Percentiles rank a stretch among this genome's conserved stretches.
phyloP scores from a whole-genome alignment of 129 eudicot species.

The Saposhnikovia divaricata region DNA sequence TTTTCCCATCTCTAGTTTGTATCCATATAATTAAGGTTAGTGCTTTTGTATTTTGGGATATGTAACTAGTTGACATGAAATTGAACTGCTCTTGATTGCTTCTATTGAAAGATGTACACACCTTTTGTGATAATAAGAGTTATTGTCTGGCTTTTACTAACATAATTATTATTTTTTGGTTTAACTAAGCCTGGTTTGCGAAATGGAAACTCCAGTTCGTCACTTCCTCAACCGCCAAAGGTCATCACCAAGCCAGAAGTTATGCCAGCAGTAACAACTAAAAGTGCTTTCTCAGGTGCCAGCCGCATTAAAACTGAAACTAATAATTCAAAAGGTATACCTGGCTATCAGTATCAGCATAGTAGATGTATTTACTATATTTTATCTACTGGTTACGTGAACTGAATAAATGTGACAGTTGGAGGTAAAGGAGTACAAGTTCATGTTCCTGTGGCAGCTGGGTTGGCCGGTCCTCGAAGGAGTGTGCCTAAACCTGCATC shows the following conservation, averaged over 20 bases:
- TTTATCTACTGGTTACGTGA: neutral
- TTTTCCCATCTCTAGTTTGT: neutral
- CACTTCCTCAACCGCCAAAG: conserved; percentile 40
- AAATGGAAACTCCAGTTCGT: conserved; percentile 29
- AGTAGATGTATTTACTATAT: neutral
- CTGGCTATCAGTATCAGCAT: conserved; percentile 12
- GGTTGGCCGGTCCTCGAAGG: conserved; percentile 36
- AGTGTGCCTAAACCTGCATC: conserved; percentile 44
- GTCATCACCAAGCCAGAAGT: conserved; percentile 12
- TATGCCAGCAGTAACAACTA: conserved; percentile 27
- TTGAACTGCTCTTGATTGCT: neutral
- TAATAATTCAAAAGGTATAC: conserved; percentile 23
- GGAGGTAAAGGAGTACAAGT: conserved; percentile 37
- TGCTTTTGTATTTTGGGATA: neutral
- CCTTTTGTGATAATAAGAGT: neutral
- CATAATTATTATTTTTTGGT: neutral
- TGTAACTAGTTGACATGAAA: neutral
- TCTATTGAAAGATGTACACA: neutral
- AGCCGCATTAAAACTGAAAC: conserved; percentile 25
- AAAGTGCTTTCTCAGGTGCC: conserved; percentile 49
- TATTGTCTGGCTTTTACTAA: conserved; percentile 4
- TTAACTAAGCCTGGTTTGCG: conserved; percentile 32
- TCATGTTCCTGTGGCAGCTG: conserved; percentile 31
- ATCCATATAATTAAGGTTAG: neutral
- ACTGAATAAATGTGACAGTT: conserved; percentile 24